Conservation (phyloP, 164 flowering plant genomes). For the Kalanchoe fedtschenkoi region DNA sequence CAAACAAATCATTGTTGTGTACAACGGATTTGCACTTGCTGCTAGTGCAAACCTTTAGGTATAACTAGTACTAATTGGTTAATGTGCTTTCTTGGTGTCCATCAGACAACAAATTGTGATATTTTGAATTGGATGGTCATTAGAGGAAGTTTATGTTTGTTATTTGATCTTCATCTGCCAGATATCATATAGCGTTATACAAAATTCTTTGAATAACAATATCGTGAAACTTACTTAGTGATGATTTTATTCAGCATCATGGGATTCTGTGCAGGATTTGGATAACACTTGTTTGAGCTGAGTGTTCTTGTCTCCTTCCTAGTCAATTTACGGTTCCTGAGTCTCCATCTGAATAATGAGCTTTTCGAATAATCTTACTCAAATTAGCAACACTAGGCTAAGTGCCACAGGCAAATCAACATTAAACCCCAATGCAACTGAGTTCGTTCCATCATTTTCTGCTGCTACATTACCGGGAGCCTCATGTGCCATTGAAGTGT, state of each 20-base stretch:
- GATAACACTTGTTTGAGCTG: conserved; percentile 20
- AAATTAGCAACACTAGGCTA: conserved; percentile 32
- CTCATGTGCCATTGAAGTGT: conserved; percentile 20
- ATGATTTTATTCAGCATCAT: neutral
- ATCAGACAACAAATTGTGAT: neutral
- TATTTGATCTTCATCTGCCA: too few relatives aligned
- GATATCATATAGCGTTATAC: too few relatives aligned
- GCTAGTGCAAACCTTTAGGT: too few relatives aligned
- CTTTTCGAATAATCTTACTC: conserved; percentile 46
- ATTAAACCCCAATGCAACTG: conserved; percentile 94
- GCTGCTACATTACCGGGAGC: conserved; percentile 33
- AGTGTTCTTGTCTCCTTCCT: conserved; percentile 2
- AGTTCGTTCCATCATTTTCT: conserved; percentile 75
- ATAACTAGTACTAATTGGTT: too few relatives aligned
- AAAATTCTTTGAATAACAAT: neutral
- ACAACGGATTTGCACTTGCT: too few relatives aligned
- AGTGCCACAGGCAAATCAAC: conserved; percentile 27
- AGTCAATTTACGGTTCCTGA: conserved; percentile 3
- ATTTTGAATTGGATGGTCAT: neutral
- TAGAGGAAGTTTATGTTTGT: too few relatives aligned
- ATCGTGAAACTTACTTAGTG: neutral
- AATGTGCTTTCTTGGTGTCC: too few relatives aligned
- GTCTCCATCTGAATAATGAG: conserved; percentile 47
- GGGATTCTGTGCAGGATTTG: conserved; percentile 69
- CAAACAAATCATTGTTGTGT: too few relatives aligned